Percentiles rank a stretch among this genome's conserved stretches.
Conservation (phyloP, 2,329 filamentous ascomycete genomes). For the Cercospora sp. region DNA sequence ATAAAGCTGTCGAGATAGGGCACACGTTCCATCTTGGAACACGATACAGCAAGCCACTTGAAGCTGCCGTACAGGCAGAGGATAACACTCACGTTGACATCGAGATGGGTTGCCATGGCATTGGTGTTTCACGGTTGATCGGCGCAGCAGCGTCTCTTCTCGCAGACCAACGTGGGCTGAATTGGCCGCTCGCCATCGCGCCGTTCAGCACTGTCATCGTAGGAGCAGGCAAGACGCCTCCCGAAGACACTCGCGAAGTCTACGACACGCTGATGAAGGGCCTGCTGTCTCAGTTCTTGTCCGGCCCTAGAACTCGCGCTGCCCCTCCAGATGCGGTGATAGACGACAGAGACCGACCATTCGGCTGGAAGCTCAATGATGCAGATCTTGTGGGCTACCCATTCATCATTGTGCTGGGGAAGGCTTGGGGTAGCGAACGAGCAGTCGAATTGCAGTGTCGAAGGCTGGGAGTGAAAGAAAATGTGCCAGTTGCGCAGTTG, state of each 20-base stretch:
- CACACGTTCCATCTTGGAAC: slow-evolving; percentile 95
- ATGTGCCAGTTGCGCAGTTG: slow-evolving; percentile 17
- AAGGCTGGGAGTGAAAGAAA: slow-evolving; percentile 61
- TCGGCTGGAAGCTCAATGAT: slow-evolving; percentile 86
- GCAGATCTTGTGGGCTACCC: slow-evolving; percentile 89
- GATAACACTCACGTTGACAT: slow-evolving; percentile 55
- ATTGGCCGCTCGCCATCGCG: slow-evolving; percentile 84
- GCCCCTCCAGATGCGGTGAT: slow-evolving; percentile 60
- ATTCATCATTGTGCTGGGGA: slow-evolving; percentile 75
- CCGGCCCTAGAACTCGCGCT: slow-evolving; percentile 13
- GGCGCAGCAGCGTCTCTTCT: slow-evolving; percentile 79
- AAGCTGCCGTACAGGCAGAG: slow-evolving; percentile 57
- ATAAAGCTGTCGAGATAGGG: slow-evolving; percentile 81
- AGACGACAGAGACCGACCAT: slow-evolving; percentile 65
- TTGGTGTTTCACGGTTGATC: slow-evolving; percentile 88
- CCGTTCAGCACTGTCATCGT: slow-evolving; percentile 78
- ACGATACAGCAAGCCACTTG: slow-evolving; percentile 76
- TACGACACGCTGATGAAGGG: slow-evolving; percentile 59
- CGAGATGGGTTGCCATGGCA: slow-evolving; percentile 96
- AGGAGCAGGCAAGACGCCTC: slow-evolving; percentile 34
- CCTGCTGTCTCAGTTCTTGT: background rate
- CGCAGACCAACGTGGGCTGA: slow-evolving; percentile 70
- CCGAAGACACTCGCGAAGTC: slow-evolving; percentile 43
- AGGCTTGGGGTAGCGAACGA: slow-evolving; percentile 58
- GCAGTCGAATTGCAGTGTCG: slow-evolving; percentile 78